Conservation (phyloP, 2,329 filamentous ascomycete genomes). For the Penicillium sp. region DNA sequence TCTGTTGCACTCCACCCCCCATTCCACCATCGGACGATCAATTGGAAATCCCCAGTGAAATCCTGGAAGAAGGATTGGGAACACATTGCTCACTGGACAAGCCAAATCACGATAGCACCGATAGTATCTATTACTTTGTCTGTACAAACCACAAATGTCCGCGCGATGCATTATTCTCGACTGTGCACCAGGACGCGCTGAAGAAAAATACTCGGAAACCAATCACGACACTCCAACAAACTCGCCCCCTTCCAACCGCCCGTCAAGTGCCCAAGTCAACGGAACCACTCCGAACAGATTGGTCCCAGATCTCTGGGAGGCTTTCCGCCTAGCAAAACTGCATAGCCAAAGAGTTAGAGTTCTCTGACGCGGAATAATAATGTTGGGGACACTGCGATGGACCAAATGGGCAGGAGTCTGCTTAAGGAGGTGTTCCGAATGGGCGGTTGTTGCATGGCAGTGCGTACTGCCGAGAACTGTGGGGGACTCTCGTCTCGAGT, state of each 20-base stretch:
- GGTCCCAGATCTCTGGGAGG: not conserved
- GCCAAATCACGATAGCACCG: not conserved
- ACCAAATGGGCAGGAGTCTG: not conserved
- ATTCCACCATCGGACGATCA: slow-evolving; percentile 1
- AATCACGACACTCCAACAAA: not conserved
- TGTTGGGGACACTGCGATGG: not conserved
- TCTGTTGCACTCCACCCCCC: not conserved
- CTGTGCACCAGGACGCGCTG: slow-evolving; percentile 1
- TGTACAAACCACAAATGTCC: not conserved
- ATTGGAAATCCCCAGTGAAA: not conserved
- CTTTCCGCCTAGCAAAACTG: not conserved
- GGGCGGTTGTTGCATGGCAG: not conserved
- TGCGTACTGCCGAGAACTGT: not conserved
- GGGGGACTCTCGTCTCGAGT: too few relatives aligned
- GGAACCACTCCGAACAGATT: not conserved
- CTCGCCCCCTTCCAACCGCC: not conserved
- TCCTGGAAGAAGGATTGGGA: not conserved
- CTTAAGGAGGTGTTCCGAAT: not conserved
- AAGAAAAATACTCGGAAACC: not conserved
- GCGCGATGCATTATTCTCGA: not conserved
- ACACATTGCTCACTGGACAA: too few relatives aligned
- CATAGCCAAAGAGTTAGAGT: not conserved
- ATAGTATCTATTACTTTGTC: not conserved
- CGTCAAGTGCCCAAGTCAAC: not conserved
- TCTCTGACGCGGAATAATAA: not conserved